Conservation (phyloP, 2,329 filamentous ascomycete genomes). For the Ceratocystis ficicola region DNA sequence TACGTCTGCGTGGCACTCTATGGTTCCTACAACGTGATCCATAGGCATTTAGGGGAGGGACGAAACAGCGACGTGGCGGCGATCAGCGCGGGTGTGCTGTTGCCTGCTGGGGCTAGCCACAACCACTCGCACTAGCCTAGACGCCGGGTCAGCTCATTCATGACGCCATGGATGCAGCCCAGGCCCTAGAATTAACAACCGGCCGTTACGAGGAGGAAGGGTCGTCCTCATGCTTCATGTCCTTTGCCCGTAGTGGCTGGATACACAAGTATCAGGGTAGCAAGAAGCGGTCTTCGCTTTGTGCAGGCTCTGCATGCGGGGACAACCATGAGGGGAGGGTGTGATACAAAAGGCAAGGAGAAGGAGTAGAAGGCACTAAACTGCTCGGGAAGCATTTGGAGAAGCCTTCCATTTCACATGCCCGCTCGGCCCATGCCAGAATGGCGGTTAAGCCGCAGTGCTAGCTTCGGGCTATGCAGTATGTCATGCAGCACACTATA, state of each 20-base stretch:
- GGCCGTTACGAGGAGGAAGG: background rate
- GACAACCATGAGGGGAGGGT: background rate
- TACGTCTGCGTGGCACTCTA: background rate
- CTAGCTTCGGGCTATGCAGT: background rate
- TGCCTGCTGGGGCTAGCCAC: background rate
- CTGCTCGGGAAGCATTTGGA: background rate
- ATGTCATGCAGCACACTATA: background rate
- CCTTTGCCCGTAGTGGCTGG: background rate
- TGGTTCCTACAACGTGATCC: background rate
- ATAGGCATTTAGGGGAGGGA: background rate
- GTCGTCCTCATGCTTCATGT: background rate
- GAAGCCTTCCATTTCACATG: background rate
- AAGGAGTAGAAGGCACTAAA: background rate
- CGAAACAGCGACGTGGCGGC: background rate
- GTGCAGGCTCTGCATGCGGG: background rate
- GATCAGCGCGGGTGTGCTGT: background rate
- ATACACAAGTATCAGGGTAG: background rate
- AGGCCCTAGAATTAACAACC: background rate
- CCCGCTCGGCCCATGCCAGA: background rate
- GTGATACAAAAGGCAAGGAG: background rate
- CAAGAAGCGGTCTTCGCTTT: background rate
- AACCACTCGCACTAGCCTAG: background rate
- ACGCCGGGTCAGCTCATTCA: slow-evolving; percentile 1
- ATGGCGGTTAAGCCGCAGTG: background rate
- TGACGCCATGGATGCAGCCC: background rate